Evolutionary conservation across 2,329 filamentous ascomycete species (phyloP), one percentile per base, ranked within the genome.

Genomic region (Ophiostoma ips): DNA sequence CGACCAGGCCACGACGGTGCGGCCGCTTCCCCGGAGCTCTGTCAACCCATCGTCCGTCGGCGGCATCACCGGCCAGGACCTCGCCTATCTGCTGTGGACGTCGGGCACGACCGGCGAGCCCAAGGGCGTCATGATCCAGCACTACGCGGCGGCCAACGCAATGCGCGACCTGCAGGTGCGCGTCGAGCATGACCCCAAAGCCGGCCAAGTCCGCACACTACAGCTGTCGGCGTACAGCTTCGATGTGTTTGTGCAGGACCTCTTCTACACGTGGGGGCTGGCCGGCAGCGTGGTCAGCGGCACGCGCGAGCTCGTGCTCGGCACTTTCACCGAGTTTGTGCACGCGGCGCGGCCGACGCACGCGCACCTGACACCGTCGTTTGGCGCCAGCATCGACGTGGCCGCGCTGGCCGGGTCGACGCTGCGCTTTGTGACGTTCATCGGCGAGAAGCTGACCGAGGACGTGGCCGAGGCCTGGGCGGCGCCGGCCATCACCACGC

Each of bases 391-490:
- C 36, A 51, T 55, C n/a, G 24, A 48, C 12, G 47, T 51, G 13
- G 21, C 34, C 8, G 52, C 52, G 10, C 15, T 55, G 0, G 43
- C 35, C 11, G 44, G 47, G 13, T 51, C 52, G 1, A 47, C 40
- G 16, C 45, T 48, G 30, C 81, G 40, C 1, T 46, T 40, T 28
- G 63, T 83, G 30, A 72, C 81, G 15, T 77, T 75, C n/a, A 73
- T 76, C 19, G 79, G 79, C 7, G 79, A 83, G 62, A 71, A 71
- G 16, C 60, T 82, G 53, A 79, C 73, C 1, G 70, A 75, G 50
- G 71, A 72, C 52, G 76, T 82, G 1, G 73, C 72, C 51, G 63
- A 67, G 7, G 65, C 67, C 19, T 83, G 79, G 79, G 69, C 72
- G n/a, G 70, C 66, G n/a, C 53, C 55, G 2, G 56, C 48, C 2